Evolutionary conservation across 176 grass and related monocot genomes (phyloP), one percentile per base, ranked within the genome.

Genomic region (Bonia amplexicaulis): DNA sequence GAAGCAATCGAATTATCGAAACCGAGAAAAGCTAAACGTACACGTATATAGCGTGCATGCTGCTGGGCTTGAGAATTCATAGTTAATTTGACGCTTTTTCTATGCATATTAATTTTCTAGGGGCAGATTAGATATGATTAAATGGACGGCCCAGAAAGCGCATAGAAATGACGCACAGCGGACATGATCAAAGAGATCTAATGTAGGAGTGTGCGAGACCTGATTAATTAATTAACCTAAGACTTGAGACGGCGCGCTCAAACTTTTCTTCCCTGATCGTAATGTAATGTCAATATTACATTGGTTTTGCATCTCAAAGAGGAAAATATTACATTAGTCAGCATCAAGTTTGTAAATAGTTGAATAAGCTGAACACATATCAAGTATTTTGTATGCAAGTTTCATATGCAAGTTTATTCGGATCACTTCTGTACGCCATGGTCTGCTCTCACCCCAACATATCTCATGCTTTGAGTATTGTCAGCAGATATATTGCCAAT

Each of bases 171-270:
- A 44, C 11, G 2, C n/a, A 53, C 57, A 51, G 5, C 8, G 1
- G 68, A 73, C 44, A 80, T 15, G 46, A 80, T 42, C 76, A 65
- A 73, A 20, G 45, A 5, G 17, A 49, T 15, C 26, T 69, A 73
- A 76, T 51, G 54, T 64, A 10, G 6, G 26, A 40, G 76, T 44
- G 76, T 51, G 55, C 31, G 66, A 17, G 22, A 22, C 27, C 7
- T 26, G n/a, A 44, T 44, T 44, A 44, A 44, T 49, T 33, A 85
- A 70, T n/a, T 79, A 85, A 78, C 70, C 51, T 70, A 78, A 47
- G 64, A 85, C 74, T 37, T 12, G 3, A 12, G 74, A 69, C 1
- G 51, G 40, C 27, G 59, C 62, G 29, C 77, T 77, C 46, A 68
- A 76, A 26, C 71, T 75, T 55, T 39, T 37, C 52, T 40, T 57